These are phyloP conservation scores for Endocarpon pusillum DNA, from an alignment of 495 filamentous ascomycete genomes.

Conservation along the genomic window DNA sequence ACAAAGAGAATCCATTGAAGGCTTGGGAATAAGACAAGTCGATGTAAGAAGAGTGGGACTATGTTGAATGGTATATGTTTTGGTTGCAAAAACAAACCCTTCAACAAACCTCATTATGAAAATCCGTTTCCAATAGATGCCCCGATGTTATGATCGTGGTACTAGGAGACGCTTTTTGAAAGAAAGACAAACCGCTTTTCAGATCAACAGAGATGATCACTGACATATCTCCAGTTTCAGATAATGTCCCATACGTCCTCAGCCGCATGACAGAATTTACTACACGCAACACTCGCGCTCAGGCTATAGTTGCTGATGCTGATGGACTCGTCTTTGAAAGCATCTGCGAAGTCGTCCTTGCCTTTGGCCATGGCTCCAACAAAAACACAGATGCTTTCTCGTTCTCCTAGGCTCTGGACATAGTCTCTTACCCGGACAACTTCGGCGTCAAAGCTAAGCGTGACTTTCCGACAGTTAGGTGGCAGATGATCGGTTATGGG, in stretches of 20 bases:
- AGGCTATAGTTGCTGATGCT: constrained; percentile 96
- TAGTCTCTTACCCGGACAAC: constrained; percentile 82
- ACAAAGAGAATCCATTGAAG: too few species aligned
- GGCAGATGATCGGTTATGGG: constrained; percentile 94
- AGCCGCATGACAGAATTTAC: constrained; percentile 96
- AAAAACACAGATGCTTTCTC: constrained; percentile 93
- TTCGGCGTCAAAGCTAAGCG: constrained; percentile 76
- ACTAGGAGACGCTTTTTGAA: constrained; percentile 15
- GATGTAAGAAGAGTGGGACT: too few species aligned
- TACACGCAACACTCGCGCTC: constrained; percentile 91
- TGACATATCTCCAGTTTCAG: constrained; percentile 21
- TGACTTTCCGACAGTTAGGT: constrained; percentile 93
- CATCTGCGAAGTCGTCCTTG: constrained; percentile 84
- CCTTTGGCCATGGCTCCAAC: constrained; percentile 98
- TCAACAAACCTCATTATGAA: too few species aligned
- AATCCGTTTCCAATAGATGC: too few species aligned
- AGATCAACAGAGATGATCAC: too few species aligned
- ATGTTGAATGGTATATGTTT: constrained; percentile 67
- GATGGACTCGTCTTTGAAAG: constrained; percentile 89
- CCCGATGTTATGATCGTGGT: constrained; percentile 38
- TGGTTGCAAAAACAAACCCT: constrained; percentile 71
- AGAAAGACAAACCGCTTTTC: too few species aligned
- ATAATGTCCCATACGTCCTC: constrained; percentile 94
- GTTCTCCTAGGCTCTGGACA: constrained; percentile 52
- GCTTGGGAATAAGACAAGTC: too few species aligned